Evolutionary conservation across 495 filamentous ascomycete species (phyloP).

Genomic region (Podospora pseudopauciseta): DNA sequence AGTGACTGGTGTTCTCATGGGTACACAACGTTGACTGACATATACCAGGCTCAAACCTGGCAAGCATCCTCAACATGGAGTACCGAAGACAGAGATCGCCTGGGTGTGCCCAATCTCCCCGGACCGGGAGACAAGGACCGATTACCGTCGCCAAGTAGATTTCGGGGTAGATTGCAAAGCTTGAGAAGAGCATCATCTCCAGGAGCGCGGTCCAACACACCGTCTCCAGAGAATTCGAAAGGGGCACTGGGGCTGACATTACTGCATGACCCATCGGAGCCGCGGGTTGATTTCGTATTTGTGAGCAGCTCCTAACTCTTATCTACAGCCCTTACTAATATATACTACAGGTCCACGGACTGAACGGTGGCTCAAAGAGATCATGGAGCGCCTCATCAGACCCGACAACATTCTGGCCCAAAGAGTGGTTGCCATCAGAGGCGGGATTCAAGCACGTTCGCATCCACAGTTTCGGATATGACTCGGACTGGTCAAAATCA

Average conservation of each 20-base stretch:
- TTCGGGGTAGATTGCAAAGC: slow-evolving; percentile 18
- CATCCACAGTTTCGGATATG: slow-evolving; percentile 33
- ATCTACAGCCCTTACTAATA: too few relatives aligned
- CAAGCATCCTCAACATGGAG: slow-evolving; percentile 18
- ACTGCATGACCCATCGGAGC: slow-evolving; percentile 25
- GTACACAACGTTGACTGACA: slow-evolving; percentile 1
- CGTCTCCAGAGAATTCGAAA: slow-evolving; percentile 14
- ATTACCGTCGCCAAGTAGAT: slow-evolving; percentile 11
- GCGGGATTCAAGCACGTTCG: slow-evolving; percentile 26
- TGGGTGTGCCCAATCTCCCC: slow-evolving; percentile 7
- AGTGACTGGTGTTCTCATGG: not conserved
- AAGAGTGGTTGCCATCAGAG: slow-evolving; percentile 33
- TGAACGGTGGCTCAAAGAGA: slow-evolving; percentile 28
- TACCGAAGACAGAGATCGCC: slow-evolving; percentile 1
- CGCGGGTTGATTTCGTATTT: slow-evolving; percentile 28
- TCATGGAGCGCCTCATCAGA: slow-evolving; percentile 28
- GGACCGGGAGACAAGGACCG: slow-evolving; percentile 6
- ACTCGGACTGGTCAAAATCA: slow-evolving; percentile 22
- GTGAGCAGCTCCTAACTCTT: not conserved
- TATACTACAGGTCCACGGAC: slow-evolving; percentile 24
- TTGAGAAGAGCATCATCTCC: slow-evolving; percentile 16
- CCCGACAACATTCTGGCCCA: slow-evolving; percentile 27
- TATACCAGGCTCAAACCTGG: slow-evolving; percentile 8
- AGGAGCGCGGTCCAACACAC: slow-evolving; percentile 11
- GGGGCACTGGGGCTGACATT: slow-evolving; percentile 15